phyloP scores from a whole-genome alignment of 2,329 filamentous ascomycete species.

The Apiospora kogelbergensis region DNA sequence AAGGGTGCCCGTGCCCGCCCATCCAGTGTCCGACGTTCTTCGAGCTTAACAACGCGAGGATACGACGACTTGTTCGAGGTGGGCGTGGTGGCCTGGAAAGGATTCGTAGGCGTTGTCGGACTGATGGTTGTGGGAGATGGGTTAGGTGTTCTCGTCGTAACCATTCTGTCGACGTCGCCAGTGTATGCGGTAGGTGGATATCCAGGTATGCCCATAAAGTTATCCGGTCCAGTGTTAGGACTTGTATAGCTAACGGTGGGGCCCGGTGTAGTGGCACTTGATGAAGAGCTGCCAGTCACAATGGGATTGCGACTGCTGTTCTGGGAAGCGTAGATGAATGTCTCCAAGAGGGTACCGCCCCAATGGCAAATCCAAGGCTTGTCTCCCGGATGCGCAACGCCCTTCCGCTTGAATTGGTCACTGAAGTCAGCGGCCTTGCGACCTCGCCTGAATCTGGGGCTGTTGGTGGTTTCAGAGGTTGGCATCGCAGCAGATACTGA shows the following conservation, averaged over 20 bases:
- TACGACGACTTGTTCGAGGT: slow-evolving; percentile 32
- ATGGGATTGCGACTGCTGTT: slow-evolving; percentile 41
- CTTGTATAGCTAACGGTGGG: neutral
- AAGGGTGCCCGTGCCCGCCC: slow-evolving; percentile 35
- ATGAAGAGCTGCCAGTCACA: slow-evolving; percentile 5
- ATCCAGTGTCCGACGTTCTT: slow-evolving; percentile 48
- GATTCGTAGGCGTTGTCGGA: slow-evolving; percentile 16
- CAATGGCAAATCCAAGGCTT: slow-evolving; percentile 60
- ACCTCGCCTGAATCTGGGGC: slow-evolving; percentile 10
- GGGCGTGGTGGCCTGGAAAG: neutral
- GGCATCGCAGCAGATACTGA: slow-evolving; percentile 9
- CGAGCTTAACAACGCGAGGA: slow-evolving; percentile 54
- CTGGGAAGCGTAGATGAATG: slow-evolving; percentile 57
- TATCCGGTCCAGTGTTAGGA: neutral
- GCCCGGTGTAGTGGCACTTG: neutral
- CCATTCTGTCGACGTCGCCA: neutral
- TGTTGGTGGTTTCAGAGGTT: slow-evolving; percentile 14
- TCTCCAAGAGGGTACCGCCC: slow-evolving; percentile 54
- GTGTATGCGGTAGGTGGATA: neutral
- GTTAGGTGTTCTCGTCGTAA: neutral
- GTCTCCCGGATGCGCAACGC: slow-evolving; percentile 44
- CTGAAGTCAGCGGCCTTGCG: slow-evolving; percentile 15
- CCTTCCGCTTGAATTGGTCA: slow-evolving; percentile 38
- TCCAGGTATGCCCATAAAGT: neutral
- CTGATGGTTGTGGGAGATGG: slow-evolving; percentile 4